Percentiles rank a stretch among this genome's conserved stretches.
These are phyloP conservation scores for Larix kaempferi DNA, from an alignment of 75 land plant species.

Conservation along the genomic window DNA sequence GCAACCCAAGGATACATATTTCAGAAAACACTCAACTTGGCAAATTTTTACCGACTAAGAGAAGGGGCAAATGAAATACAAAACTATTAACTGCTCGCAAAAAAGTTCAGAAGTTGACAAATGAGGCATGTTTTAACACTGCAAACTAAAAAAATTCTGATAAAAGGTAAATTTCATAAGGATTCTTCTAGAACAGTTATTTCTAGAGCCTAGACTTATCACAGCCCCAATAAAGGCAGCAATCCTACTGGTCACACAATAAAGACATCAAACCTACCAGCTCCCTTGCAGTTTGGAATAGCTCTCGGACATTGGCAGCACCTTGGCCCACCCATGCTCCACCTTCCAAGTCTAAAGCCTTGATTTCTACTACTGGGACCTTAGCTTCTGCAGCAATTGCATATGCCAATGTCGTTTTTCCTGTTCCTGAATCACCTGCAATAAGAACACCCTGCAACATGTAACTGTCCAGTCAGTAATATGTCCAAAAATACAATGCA, in stretches of 20 bases:
- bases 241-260: not conserved
- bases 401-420: conserved; percentile 86
- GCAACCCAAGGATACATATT: not conserved
- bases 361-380: conserved; percentile 84
- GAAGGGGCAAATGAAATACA: not conserved
- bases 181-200: not conserved
- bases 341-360: conserved; percentile 70
- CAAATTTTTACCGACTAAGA: not conserved
- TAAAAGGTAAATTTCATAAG: no score
- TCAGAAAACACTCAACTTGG: not conserved
- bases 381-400: conserved; percentile 98
- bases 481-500: no score
- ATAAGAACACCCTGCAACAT: conserved; percentile 85
- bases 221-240: not conserved
- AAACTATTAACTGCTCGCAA: no score
- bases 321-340: conserved; percentile 92
- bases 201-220: not conserved
- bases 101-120: not conserved
- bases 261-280: conserved; percentile 40
- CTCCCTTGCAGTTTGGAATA: conserved; percentile 94
- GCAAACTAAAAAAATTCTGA: no score
- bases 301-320: conserved; percentile 92
- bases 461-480: no score
- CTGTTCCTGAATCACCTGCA: conserved; percentile 86
- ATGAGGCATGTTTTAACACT: not conserved